These are phyloP conservation scores for Dioscorea cayenensis DNA, from an alignment of 116 monocot species.

Conservation along the genomic window DNA sequence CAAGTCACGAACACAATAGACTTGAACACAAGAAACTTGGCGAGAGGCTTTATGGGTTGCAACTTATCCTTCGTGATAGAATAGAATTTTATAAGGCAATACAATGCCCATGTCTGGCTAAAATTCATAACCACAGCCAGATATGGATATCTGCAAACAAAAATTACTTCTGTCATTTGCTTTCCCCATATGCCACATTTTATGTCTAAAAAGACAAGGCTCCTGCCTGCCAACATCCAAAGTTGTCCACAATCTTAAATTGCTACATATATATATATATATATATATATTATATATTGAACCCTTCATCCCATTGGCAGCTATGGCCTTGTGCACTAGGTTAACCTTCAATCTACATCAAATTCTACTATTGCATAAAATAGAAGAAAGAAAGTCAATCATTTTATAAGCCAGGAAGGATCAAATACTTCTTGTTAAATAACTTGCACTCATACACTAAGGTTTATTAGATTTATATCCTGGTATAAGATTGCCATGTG, in stretches of 20 bases:
- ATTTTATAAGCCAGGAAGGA: not conserved
- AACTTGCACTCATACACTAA: too few relatives aligned
- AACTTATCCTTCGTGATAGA: constrained; percentile 85
- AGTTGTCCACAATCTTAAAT: too few relatives aligned
- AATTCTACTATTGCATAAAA: not conserved
- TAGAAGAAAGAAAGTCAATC: too few relatives aligned
- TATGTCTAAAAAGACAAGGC: too few relatives aligned
- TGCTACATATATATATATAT: too few relatives aligned
- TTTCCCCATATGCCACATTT: not conserved
- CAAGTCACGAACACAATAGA: constrained; percentile 98
- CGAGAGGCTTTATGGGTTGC: constrained; percentile 82
- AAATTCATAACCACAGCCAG: constrained; percentile 90
- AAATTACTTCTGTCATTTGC: not conserved
- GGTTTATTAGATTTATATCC: too few relatives aligned
- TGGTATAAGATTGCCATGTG: too few relatives aligned
- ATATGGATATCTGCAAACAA: constrained; percentile 76
- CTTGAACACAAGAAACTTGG: constrained; percentile 95
- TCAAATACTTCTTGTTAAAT: not conserved
- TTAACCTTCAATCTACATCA: not conserved
- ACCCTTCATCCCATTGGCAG: too few relatives aligned
- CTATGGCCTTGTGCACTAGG: too few relatives aligned
- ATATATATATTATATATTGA: too few relatives aligned
- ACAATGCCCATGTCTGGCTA: constrained; percentile 97
- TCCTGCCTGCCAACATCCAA: too few relatives aligned
- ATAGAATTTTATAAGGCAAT: constrained; percentile 98